Percentiles rank a stretch among this genome's conserved stretches.
Evolutionary conservation across 768 basidiomycete species (phyloP).

Genomic region (Termitomyces sp.): DNA sequence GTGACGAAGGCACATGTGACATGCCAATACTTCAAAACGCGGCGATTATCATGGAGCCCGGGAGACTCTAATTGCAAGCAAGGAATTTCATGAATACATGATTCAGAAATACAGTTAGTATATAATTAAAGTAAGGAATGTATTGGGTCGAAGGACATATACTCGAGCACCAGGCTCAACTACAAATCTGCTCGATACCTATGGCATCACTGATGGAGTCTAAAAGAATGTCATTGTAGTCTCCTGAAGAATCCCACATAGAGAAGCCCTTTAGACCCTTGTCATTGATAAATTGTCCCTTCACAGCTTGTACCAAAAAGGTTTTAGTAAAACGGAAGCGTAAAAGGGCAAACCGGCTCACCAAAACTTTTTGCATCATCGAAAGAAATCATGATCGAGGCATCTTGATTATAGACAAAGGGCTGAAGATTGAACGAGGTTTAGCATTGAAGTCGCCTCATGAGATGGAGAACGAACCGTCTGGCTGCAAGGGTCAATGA

Average conservation of each 20-base stretch:
- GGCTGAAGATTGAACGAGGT: constrained; percentile 33
- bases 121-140: neutral
- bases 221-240: constrained; percentile 51
- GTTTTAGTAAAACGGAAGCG: neutral
- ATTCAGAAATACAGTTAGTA: neutral
- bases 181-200: constrained; percentile 19
- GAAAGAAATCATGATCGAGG: constrained; percentile 57
- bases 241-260: constrained; percentile 64
- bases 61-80: no score
- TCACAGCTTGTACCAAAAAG: constrained; percentile 29
- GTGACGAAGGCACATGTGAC: no score
- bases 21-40: neutral
- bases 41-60: neutral
- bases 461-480: constrained; percentile 47
- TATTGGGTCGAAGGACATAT: neutral
- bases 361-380: constrained; percentile 60
- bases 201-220: constrained; percentile 43
- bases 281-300: constrained; percentile 55
- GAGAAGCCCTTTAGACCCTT: constrained; percentile 53
- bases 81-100: neutral
- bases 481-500: constrained; percentile 63
- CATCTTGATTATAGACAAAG: constrained; percentile 53
- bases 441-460: neutral
- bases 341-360: constrained; percentile 6
- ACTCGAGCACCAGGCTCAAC: neutral